Conservation (phyloP, 1,139 yeast species). For the Lodderomyces jiufengensis region DNA sequence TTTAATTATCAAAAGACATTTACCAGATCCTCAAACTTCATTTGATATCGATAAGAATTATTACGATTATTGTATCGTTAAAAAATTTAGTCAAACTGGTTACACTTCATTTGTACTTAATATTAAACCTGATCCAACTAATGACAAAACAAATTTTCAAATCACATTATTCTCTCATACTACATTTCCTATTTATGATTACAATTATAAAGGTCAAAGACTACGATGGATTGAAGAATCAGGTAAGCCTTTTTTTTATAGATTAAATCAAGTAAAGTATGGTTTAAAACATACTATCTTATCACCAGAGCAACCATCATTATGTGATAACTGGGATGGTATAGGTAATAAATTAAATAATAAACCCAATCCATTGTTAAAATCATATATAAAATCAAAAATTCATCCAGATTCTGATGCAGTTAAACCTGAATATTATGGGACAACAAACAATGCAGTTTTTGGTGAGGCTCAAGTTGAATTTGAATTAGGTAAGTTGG, state of each 20-base stretch:
- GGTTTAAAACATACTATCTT: constrained; percentile 11
- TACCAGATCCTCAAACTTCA: constrained; percentile 7
- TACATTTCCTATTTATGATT: constrained; percentile 13
- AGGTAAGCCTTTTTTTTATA: constrained; percentile 2
- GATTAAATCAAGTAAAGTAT: constrained; percentile 9
- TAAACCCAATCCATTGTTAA: constrained; percentile 11
- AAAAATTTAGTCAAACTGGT: constrained; percentile 8
- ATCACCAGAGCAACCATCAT: constrained; percentile 7
- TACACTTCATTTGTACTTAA: constrained; percentile 11
- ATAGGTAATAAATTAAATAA: constrained; percentile 9
- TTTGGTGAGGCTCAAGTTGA: constrained; percentile 11
- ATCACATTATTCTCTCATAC: constrained; percentile 12
- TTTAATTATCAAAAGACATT: constrained; percentile 10
- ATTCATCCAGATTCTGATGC: constrained; percentile 7
- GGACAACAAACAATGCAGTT: constrained; percentile 5
- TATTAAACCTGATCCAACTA: constrained; percentile 12
- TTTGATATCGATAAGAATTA: constrained; percentile 12
- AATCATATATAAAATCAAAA: constrained; percentile 5
- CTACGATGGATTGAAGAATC: constrained; percentile 14
- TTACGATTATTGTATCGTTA: constrained; percentile 11
- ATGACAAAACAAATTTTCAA: constrained; percentile 7
- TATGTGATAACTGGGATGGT: constrained; percentile 16
- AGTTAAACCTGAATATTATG: constrained; percentile 12
- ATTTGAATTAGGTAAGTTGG: constrained; percentile 6
- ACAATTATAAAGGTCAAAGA: constrained; percentile 11